Base-by-base conservation (phyloP, 352 stramenopile genomes). In the Phytophthora pistaciae region DNA sequence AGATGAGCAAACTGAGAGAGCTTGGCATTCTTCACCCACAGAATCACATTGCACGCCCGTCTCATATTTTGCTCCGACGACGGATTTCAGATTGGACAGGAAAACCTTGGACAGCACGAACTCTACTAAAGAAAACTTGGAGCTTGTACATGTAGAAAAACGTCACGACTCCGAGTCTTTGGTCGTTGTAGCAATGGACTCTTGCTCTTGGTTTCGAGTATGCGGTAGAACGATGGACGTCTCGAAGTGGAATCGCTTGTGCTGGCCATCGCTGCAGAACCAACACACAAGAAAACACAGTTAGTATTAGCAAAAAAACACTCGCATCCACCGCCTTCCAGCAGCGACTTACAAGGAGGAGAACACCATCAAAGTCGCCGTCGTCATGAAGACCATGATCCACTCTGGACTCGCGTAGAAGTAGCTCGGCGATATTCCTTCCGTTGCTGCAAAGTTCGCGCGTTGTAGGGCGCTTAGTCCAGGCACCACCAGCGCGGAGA, bases 401-500 rank as follows among this genome's bases (percentile, higher is more conserved):
- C 75, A 83, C 74, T 91, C 77, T 2, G 85, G 85, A 13, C 68
- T 85, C 5, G 70, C 75, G 64, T 84, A 88, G 31, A 87, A 84
- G 50, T 82, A 80, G 33, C 20, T 29, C 72, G 72, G 2, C 81
- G 64, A 56, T 4, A 56, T 36, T 36, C 83, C 72, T 33, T 71
- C 68, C 1, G 70, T 74, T 18, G 58, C 57, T 52, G 78, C 74
- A 11, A 66, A 68, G 50, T 81, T 68, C 8, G 60, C 78, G 6
- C 82, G 70, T n/a, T 82, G 77, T 21, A 92, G 25, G 16, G 82
- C 61, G 49, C 81, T 87, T 3, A 92, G 56, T 0, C 72, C 72
- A 2, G 85, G 83, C 1, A 92, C 83, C 4, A 83, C 27, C 29
- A 90, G 65, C 16, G 83, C 85, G 55, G 85, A 93, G 0, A 93